These are phyloP conservation scores for Cyclostephanos tholiformis DNA, from an alignment of 108 stramenopile genomes.

Conservation along the genomic window DNA sequence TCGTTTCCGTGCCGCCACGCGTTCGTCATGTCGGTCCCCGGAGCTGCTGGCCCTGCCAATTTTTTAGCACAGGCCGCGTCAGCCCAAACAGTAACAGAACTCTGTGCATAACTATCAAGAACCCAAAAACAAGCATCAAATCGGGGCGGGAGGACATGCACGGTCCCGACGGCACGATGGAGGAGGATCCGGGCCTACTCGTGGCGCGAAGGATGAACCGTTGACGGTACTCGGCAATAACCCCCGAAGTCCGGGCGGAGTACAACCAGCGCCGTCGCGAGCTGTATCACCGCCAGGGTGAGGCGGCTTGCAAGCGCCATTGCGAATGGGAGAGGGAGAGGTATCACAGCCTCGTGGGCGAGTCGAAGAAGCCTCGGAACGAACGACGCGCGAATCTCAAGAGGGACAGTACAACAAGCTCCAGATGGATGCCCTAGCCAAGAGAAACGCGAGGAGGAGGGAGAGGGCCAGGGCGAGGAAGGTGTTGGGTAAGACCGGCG, in stretches of 20 bases:
- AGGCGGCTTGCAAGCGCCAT: constrained; percentile 66
- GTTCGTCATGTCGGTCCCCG: too few relatives aligned
- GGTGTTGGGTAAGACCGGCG: background rate
- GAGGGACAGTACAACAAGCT: constrained; percentile 78
- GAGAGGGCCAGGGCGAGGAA: constrained; percentile 73
- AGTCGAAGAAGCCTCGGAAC: constrained; percentile 67
- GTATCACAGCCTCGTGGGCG: constrained; percentile 66
- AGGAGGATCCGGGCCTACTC: constrained; percentile 64
- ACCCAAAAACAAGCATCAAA: too few relatives aligned
- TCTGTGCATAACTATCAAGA: too few relatives aligned
- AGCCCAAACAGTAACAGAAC: too few relatives aligned
- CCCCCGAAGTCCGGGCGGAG: constrained; percentile 67
- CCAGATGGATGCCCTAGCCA: constrained; percentile 64
- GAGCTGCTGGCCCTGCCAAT: too few relatives aligned
- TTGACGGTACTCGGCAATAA: constrained; percentile 79
- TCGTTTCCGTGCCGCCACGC: too few relatives aligned
- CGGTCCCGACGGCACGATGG: constrained; percentile 5
- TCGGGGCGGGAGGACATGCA: background rate
- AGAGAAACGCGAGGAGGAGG: constrained; percentile 72
- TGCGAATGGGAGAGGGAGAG: constrained; percentile 75
- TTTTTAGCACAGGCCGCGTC: too few relatives aligned
- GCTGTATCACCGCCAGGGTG: constrained; percentile 84
- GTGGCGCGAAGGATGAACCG: constrained; percentile 80
- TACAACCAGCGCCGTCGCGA: constrained; percentile 87
- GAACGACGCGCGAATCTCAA: constrained; percentile 78